A percentile compares a stretch with the other conserved stretches of the same genome.
phyloP scores from a whole-genome alignment of 345 rosid genomes.

The Salix caprea region DNA sequence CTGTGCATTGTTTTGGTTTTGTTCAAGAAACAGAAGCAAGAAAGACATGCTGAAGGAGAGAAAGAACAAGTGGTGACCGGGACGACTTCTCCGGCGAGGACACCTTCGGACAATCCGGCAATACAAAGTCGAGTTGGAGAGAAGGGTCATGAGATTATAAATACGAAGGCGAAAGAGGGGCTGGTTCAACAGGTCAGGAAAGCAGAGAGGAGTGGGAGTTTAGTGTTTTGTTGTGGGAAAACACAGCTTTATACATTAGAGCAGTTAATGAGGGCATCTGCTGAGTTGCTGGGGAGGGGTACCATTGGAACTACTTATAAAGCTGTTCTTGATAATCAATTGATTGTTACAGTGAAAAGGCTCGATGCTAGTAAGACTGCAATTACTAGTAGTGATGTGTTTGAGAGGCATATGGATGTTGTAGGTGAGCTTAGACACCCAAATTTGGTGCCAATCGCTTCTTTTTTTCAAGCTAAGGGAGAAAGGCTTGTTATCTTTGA shows the following conservation, averaged over 20 bases:
- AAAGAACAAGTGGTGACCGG: background rate
- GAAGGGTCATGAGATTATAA: background rate
- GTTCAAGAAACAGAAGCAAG: conserved; percentile 26
- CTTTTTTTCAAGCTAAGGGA: conserved; percentile 79
- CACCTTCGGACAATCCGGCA: background rate
- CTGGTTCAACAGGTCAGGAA: conserved; percentile 22
- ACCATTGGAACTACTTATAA: conserved; percentile 75
- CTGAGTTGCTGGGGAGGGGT: conserved; percentile 91
- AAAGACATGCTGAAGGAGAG: background rate
- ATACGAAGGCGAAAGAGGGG: background rate
- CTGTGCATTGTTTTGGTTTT: conserved; percentile 36
- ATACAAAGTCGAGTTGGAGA: background rate
- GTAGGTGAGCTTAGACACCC: conserved; percentile 67
- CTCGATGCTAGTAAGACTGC: conserved; percentile 71
- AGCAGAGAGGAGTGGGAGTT: conserved; percentile 45
- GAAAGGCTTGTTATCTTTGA: conserved; percentile 83
- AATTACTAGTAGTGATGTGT: conserved; percentile 54
- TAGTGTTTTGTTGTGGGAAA: conserved; percentile 54
- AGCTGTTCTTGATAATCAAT: conserved; percentile 70
- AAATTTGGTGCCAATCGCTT: conserved; percentile 67
- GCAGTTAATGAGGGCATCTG: conserved; percentile 89
- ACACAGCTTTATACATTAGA: conserved; percentile 54
- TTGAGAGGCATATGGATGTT: conserved; percentile 68
- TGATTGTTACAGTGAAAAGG: conserved; percentile 80
- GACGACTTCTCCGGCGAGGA: background rate